These are phyloP conservation scores for Aspergillus sp. DNA, from an alignment of 2,329 filamentous ascomycete genomes.

Conservation along the genomic window DNA sequence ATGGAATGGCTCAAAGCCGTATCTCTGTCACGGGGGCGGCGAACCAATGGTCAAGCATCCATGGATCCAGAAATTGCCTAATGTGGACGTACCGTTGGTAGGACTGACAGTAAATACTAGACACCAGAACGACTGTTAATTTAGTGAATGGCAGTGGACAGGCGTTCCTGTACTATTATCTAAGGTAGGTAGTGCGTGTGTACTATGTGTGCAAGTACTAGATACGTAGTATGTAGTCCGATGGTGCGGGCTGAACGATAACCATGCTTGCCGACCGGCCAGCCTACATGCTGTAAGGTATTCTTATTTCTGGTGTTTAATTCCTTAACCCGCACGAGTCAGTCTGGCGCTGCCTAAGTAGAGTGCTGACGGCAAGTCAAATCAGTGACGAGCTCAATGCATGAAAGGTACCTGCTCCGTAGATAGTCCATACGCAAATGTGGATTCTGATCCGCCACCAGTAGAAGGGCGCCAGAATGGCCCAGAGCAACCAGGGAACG, in stretches of 20 bases:
- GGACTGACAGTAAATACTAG: too few species aligned
- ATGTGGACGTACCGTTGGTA: background rate
- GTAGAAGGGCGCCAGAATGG: background rate
- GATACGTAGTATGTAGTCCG: background rate
- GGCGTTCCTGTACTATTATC: background rate
- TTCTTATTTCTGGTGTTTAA: slow-evolving; percentile 6
- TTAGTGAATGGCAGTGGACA: too few species aligned
- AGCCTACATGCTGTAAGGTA: slow-evolving; percentile 10
- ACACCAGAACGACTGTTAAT: too few species aligned
- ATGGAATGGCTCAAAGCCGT: slow-evolving; percentile 4
- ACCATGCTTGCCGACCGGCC: slow-evolving; percentile 2
- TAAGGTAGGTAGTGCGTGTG: background rate
- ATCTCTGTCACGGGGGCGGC: slow-evolving; percentile 15
- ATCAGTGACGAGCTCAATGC: background rate
- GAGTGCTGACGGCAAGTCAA: slow-evolving; percentile 9
- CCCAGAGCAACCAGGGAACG: background rate
- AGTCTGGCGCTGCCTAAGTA: slow-evolving; percentile 1
- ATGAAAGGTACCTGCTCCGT: background rate
- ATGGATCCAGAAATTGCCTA: background rate
- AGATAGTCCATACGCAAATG: background rate
- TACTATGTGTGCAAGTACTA: background rate
- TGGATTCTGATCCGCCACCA: background rate
- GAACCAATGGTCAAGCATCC: slow-evolving; percentile 3
- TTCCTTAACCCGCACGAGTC: slow-evolving; percentile 4
- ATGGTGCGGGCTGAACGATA: background rate